A percentile compares a stretch with the other conserved stretches of the same genome.
phyloP scores from a whole-genome alignment of 2,329 filamentous ascomycete genomes.

The Apiospora hydei region DNA sequence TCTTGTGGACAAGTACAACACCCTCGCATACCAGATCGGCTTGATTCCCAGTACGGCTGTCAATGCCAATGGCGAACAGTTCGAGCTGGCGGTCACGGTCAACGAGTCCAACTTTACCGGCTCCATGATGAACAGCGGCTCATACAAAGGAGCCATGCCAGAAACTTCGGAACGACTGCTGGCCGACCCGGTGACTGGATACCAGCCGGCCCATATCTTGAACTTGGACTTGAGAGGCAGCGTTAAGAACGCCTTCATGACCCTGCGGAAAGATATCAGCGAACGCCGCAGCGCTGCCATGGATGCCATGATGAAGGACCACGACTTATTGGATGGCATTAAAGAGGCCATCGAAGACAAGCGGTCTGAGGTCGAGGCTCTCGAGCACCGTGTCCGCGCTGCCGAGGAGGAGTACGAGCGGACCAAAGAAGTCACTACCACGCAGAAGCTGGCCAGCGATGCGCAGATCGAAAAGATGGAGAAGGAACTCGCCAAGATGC shows the following conservation, averaged over 20 bases:
- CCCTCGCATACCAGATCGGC: slow-evolving; percentile 90
- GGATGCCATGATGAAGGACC: slow-evolving; percentile 92
- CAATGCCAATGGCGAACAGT: slow-evolving; percentile 85
- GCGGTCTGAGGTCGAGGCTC: slow-evolving; percentile 86
- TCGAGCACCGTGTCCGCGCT: slow-evolving; percentile 86
- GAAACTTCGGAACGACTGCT: slow-evolving; percentile 77
- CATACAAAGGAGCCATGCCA: slow-evolving; percentile 47
- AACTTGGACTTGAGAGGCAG: slow-evolving; percentile 87
- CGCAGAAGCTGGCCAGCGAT: slow-evolving; percentile 87
- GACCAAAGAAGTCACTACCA: slow-evolving; percentile 84
- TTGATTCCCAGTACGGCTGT: slow-evolving; percentile 84
- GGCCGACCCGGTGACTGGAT: slow-evolving; percentile 82
- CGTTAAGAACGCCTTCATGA: slow-evolving; percentile 79
- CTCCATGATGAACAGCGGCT: slow-evolving; percentile 60
- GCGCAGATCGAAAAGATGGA: slow-evolving; percentile 99
- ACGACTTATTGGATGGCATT: slow-evolving; percentile 91
- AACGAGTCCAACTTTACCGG: slow-evolving; percentile 81
- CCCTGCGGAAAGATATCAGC: slow-evolving; percentile 88
- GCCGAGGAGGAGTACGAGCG: slow-evolving; percentile 95
- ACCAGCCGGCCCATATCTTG: slow-evolving; percentile 86
- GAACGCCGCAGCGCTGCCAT: slow-evolving; percentile 82
- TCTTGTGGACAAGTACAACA: slow-evolving; percentile 90
- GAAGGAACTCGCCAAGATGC: slow-evolving; percentile 95
- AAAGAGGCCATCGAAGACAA: slow-evolving; percentile 98
- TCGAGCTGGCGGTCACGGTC: slow-evolving; percentile 84